A percentile compares a stretch with the other conserved stretches of the same genome.
phyloP scores from a whole-genome alignment of 441 rosid species.

The Croton setiger region DNA sequence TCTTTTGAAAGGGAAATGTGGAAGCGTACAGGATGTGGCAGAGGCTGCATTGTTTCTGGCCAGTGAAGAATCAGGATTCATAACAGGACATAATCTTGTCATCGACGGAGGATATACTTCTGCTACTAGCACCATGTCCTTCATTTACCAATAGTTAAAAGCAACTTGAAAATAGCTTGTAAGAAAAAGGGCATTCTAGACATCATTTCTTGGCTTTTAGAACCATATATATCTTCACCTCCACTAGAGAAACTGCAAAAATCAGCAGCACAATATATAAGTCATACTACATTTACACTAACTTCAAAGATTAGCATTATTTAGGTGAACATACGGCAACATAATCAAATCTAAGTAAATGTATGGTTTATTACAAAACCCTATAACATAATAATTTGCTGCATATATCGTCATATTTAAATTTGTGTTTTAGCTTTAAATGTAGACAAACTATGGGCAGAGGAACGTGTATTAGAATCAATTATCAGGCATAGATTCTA shows the following conservation, averaged over 20 bases:
- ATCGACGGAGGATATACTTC: conserved; percentile 80
- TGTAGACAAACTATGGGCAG: too few relatives aligned
- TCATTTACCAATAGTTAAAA: conserved; percentile 41
- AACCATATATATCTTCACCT: conserved; percentile 49
- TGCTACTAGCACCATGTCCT: conserved; percentile 35
- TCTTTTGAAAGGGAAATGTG: conserved; percentile 50
- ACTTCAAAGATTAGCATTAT: neutral
- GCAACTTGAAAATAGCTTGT: neutral
- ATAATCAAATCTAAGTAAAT: neutral
- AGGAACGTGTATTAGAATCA: neutral
- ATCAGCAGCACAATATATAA: neutral
- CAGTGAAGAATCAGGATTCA: conserved; percentile 53
- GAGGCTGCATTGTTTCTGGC: conserved; percentile 72
- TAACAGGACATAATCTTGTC: conserved; percentile 75
- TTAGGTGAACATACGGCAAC: neutral
- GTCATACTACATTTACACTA: neutral
- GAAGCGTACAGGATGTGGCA: conserved; percentile 59
- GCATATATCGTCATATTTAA: too few relatives aligned
- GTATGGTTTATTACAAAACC: neutral
- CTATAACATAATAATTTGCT: neutral
- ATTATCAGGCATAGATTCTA: neutral
- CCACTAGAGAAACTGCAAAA: conserved; percentile 78
- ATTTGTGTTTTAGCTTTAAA: too few relatives aligned
- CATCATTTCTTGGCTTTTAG: too few relatives aligned
- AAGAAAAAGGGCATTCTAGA: neutral